These are phyloP conservation scores for Penicillium silybi DNA, from an alignment of 495 filamentous ascomycete genomes.

Conservation along the genomic window DNA sequence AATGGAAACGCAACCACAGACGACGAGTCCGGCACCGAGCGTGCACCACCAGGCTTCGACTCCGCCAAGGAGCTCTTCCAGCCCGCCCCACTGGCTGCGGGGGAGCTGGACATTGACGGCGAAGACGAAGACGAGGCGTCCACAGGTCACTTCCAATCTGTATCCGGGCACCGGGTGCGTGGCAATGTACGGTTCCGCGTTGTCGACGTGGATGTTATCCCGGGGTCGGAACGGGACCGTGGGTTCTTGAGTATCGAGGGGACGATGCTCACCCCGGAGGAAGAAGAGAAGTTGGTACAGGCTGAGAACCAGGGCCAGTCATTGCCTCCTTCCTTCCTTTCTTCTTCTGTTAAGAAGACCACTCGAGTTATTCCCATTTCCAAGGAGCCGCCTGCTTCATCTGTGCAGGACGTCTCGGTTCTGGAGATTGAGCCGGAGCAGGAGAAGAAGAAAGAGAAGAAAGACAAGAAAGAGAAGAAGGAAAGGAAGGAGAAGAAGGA, in stretches of 20 bases:
- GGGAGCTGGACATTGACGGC: slow-evolving; percentile 28
- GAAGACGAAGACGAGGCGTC: slow-evolving; percentile 34
- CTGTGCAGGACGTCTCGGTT: slow-evolving; percentile 12
- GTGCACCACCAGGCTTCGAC: slow-evolving; percentile 27
- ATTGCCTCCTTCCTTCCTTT: slow-evolving; percentile 14
- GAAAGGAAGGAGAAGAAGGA: slow-evolving; percentile 11
- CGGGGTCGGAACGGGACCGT: slow-evolving; percentile 52
- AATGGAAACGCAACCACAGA: slow-evolving; percentile 23
- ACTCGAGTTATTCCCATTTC: slow-evolving; percentile 20
- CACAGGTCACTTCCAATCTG: slow-evolving; percentile 59
- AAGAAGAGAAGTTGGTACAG: slow-evolving; percentile 37
- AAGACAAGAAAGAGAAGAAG: slow-evolving; percentile 25
- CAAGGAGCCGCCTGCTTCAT: slow-evolving; percentile 9
- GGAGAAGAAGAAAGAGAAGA: slow-evolving; percentile 15
- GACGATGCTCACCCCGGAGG: slow-evolving; percentile 54
- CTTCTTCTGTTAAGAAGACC: slow-evolving; percentile 6
- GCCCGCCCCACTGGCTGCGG: slow-evolving; percentile 31
- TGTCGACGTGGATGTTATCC: slow-evolving; percentile 57
- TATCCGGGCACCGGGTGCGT: slow-evolving; percentile 56
- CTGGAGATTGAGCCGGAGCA: slow-evolving; percentile 17
- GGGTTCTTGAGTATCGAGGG: slow-evolving; percentile 68
- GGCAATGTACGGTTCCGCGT: slow-evolving; percentile 60
- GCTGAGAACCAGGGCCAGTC: slow-evolving; percentile 35
- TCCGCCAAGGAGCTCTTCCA: slow-evolving; percentile 43
- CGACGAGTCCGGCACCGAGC: slow-evolving; percentile 25